A percentile compares a stretch with the other conserved stretches of the same genome.
These are phyloP conservation scores for Pyrus bretschneideri DNA, from an alignment of 306 rosid genomes.

Conservation along the genomic window DNA sequence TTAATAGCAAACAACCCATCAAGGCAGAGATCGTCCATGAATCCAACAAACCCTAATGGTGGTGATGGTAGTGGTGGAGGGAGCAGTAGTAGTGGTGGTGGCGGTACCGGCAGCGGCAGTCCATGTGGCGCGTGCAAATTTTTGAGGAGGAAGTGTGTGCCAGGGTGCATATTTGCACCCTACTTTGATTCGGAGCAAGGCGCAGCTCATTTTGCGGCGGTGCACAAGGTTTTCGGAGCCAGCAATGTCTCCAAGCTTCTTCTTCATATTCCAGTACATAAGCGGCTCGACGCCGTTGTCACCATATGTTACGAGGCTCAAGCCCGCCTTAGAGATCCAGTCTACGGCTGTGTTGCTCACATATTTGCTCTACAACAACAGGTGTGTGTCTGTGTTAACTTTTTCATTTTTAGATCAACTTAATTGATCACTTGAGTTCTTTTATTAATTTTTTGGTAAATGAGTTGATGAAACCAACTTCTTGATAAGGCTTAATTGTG, in stretches of 20 bases:
- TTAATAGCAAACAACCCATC: background rate
- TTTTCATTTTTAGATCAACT: background rate
- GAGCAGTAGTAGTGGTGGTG: background rate
- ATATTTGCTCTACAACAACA: slow-evolving; percentile 92
- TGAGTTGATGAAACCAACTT: background rate
- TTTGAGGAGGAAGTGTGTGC: slow-evolving; percentile 69
- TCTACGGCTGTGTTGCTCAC: slow-evolving; percentile 90
- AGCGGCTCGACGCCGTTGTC: slow-evolving; percentile 78
- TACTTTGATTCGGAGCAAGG: slow-evolving; percentile 95
- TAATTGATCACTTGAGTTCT: background rate
- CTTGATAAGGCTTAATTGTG: background rate
- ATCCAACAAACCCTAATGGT: slow-evolving; percentile 41
- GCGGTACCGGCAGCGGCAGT: slow-evolving; percentile 30
- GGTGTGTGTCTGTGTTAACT: slow-evolving; percentile 28
- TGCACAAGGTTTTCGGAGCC: slow-evolving; percentile 91
- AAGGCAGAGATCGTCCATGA: slow-evolving; percentile 28
- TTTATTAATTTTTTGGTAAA: background rate
- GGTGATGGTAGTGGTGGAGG: slow-evolving; percentile 10
- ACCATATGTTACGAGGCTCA: slow-evolving; percentile 90
- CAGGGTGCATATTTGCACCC: slow-evolving; percentile 82
- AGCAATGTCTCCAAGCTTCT: slow-evolving; percentile 91
- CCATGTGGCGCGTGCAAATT: slow-evolving; percentile 98
- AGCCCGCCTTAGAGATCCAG: slow-evolving; percentile 80
- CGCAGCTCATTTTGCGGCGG: slow-evolving; percentile 80
- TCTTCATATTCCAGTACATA: slow-evolving; percentile 59